Evolutionary conservation across 805 yeast genomes (phyloP), one percentile per base, ranked within the genome.

Genomic region (Ogataea pignaliae): DNA sequence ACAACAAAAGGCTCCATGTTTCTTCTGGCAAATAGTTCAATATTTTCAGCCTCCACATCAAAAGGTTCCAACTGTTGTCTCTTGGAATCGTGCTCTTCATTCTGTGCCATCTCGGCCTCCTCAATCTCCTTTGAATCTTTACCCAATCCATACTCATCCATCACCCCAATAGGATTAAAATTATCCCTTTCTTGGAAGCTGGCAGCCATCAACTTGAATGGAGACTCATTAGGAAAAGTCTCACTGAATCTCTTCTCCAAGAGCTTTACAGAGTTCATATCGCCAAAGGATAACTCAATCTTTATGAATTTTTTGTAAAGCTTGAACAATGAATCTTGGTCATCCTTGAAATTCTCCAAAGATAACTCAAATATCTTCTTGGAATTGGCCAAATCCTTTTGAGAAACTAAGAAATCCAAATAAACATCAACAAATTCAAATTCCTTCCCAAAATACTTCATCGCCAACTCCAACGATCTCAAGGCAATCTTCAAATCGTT

Each of bases 361-460:
- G 89, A 80, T 3, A 85, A 75, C 62, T 93, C 98, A 60, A 91
- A 84, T 32, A 88, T 71, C 9, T 88, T 86, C 53, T 91, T 83
- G 14, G 89, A 85, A 55, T 85, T 75, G 4, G 79, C 73, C 56
- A 85, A 66, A 66, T 81, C 90, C 54, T 83, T 84, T 26, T 76
- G 71, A 47, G 74, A 67, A 16, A 88, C 75, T 50, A 93, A 68
- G 57, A 85, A 90, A 47, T 83, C 77, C 53, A 91, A 68, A 61
- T 91, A 91, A 39, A 76, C 75, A 48, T 73, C 70, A 30, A 88
- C 71, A 58, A 81, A 90, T 18, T 72, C 76, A 5, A 84, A 83
- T 49, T 80, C 69, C 13, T 71, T 64, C 32, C 66, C 67, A 18
- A 61, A 65, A 37, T 64, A 54, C 58, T 80, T 86, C 68, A 87